These are phyloP conservation scores for Nidula niveotomentosa DNA, from an alignment of 1,284 basidiomycete genomes.

Conservation along the genomic window DNA sequence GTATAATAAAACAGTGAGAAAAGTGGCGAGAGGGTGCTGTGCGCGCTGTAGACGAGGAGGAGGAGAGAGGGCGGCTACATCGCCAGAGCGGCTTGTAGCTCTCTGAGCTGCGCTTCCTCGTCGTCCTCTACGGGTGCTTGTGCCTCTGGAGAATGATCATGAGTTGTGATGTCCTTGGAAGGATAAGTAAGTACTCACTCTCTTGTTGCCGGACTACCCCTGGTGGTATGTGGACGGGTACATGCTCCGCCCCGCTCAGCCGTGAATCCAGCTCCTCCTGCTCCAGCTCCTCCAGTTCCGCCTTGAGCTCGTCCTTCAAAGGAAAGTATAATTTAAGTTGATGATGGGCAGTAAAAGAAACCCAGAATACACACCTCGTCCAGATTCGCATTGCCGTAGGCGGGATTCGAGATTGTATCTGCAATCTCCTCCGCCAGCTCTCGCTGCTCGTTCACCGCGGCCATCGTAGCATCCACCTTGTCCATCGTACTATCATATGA, in stretches of 20 bases:
- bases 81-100: constrained; percentile 90
- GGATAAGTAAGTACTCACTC: constrained; percentile 40
- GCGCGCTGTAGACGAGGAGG: constrained; percentile 11
- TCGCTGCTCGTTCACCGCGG: constrained; percentile 89
- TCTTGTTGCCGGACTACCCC: constrained; percentile 53
- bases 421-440: constrained; percentile 96
- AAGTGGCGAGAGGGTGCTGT: constrained; percentile 16
- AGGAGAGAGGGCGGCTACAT: constrained; percentile 52
- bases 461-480: constrained; percentile 93
- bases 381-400: constrained; percentile 60
- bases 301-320: constrained; percentile 76
- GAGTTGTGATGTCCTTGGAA: not conserved
- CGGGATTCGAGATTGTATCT: constrained; percentile 87
- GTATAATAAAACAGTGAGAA: constrained; percentile 8
- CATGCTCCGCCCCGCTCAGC: constrained; percentile 88
- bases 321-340: constrained; percentile 8
- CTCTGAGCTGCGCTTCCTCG: constrained; percentile 90
- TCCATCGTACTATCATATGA: constrained; percentile 69
- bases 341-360: not conserved
- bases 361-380: constrained; percentile 62
- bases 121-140: constrained; percentile 67
- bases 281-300: constrained; percentile 89
- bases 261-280: constrained; percentile 90
- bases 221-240: constrained; percentile 84
- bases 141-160: constrained; percentile 8